Percentiles rank a stretch among this genome's conserved stretches.
These are phyloP conservation scores for Ceratobasidium sp. DNA, from an alignment of 1,284 basidiomycete species.

Conservation along the genomic window DNA sequence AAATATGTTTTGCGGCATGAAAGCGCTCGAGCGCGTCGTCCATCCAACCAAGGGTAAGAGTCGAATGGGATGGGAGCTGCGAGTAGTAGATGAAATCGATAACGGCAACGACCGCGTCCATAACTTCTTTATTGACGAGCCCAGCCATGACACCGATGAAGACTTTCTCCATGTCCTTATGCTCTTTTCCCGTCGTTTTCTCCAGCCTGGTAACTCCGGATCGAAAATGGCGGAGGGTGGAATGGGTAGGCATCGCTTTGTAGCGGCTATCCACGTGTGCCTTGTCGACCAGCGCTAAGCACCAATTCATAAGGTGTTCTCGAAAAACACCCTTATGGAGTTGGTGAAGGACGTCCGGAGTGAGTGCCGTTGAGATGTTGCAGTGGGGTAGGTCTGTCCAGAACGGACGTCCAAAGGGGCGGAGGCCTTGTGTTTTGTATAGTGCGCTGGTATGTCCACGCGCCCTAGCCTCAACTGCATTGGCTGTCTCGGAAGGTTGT, in stretches of 20 bases:
- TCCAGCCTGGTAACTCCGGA: conserved; percentile 50
- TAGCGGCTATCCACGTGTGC: conserved; percentile 39
- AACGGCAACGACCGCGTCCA: conserved; percentile 39
- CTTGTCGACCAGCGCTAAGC: conserved; percentile 3
- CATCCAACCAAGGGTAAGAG: conserved; percentile 51
- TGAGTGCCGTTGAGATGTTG: conserved; percentile 52
- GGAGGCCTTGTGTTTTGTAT: conserved; percentile 11
- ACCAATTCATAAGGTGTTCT: conserved; percentile 50
- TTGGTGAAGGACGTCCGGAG: conserved; percentile 56
- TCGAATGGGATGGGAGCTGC: conserved; percentile 43
- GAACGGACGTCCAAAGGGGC: conserved; percentile 49
- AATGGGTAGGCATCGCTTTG: conserved; percentile 35
- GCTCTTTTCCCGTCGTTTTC: conserved; percentile 55
- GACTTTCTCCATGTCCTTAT: conserved; percentile 56
- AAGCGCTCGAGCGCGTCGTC: conserved; percentile 51
- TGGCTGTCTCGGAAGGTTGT: not conserved
- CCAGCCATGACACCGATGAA: conserved; percentile 55
- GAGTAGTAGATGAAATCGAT: conserved; percentile 55
- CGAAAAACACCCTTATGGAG: conserved; percentile 57
- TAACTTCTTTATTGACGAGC: not conserved
- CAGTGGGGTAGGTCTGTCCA: conserved; percentile 53
- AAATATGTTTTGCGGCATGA: conserved; percentile 54
- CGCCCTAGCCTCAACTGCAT: not conserved
- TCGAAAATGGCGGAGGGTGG: conserved; percentile 20
- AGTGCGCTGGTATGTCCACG: not conserved